phyloP scores from a whole-genome alignment of 805 yeast genomes.

The Yamadazyma ubonensis region DNA sequence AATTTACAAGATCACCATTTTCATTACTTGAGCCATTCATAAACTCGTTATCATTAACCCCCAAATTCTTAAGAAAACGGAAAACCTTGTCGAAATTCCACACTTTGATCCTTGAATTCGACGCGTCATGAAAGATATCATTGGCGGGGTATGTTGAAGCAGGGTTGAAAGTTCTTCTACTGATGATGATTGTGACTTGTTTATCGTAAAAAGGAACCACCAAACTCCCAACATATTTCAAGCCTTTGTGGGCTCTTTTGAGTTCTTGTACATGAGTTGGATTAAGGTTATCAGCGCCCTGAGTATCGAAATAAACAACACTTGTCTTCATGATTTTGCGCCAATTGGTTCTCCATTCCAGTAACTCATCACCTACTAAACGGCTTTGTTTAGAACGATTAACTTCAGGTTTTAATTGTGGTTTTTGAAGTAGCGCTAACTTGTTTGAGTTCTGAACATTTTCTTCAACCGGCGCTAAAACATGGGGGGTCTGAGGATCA shows the following conservation, averaged over 20 bases:
- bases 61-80: slow-evolving; percentile 69
- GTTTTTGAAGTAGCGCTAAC: slow-evolving; percentile 5
- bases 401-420: slow-evolving; percentile 5
- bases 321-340: slow-evolving; percentile 56
- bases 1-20: slow-evolving; percentile 34
- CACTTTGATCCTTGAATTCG: slow-evolving; percentile 63
- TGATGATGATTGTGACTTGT: slow-evolving; percentile 71
- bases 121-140: slow-evolving; percentile 69
- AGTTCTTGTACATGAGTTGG: slow-evolving; percentile 35
- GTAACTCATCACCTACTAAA: slow-evolving; percentile 46
- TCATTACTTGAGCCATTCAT: slow-evolving; percentile 11
- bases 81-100: slow-evolving; percentile 88
- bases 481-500: background rate
- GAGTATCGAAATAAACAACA: slow-evolving; percentile 61
- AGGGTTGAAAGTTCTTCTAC: slow-evolving; percentile 53
- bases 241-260: slow-evolving; percentile 43
- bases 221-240: slow-evolving; percentile 49
- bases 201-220: slow-evolving; percentile 50
- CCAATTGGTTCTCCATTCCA: slow-evolving; percentile 68
- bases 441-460: too few relatives aligned
- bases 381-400: slow-evolving; percentile 20
- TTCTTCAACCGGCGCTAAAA: too few relatives aligned
- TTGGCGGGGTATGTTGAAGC: slow-evolving; percentile 41
- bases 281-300: slow-evolving; percentile 41
- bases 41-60: slow-evolving; percentile 30